Evolutionary conservation across 371 early-diverging fungal species (phyloP).

Genomic region (Apophysomyces sp.): DNA sequence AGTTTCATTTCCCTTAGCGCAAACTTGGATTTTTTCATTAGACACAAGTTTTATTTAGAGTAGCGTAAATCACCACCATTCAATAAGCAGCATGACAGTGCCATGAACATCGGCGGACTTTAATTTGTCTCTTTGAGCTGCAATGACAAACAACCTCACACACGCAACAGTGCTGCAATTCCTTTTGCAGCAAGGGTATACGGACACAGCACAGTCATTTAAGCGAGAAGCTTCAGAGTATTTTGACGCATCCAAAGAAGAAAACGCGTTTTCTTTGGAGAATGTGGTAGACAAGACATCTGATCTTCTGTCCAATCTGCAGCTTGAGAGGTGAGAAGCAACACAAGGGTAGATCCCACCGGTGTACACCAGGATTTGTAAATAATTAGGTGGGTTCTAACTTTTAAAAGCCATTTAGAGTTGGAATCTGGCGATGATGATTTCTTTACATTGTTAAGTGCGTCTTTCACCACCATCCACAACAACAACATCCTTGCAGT

Average conservation of each 20-base stretch:
- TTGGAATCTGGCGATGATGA: constrained; percentile 27
- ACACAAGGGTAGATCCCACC: background rate
- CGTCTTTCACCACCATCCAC: constrained; percentile 39
- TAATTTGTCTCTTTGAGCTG: background rate
- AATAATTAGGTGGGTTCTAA: background rate
- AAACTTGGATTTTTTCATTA: too few relatives aligned
- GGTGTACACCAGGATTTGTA: background rate
- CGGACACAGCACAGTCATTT: constrained; percentile 16
- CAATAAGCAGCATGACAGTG: background rate
- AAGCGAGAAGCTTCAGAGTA: constrained; percentile 14
- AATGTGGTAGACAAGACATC: background rate
- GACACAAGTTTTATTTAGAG: too few relatives aligned
- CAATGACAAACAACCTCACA: background rate
- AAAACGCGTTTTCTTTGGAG: constrained; percentile 11
- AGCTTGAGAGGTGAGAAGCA: constrained; percentile 3
- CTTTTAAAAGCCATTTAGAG: constrained; percentile 11
- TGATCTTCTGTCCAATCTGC: background rate
- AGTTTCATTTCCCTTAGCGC: too few relatives aligned
- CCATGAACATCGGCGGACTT: background rate
- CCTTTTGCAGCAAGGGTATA: constrained; percentile 12
- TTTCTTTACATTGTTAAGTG: constrained; percentile 22
- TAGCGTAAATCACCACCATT: background rate
- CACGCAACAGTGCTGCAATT: constrained; percentile 18
- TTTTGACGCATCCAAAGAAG: constrained; percentile 8
- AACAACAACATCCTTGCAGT: constrained; percentile 53